Evolutionary conservation across 2,329 filamentous ascomycete genomes (phyloP), one percentile per base, ranked within the genome.

Genomic region (Thyridium curvatum): DNA sequence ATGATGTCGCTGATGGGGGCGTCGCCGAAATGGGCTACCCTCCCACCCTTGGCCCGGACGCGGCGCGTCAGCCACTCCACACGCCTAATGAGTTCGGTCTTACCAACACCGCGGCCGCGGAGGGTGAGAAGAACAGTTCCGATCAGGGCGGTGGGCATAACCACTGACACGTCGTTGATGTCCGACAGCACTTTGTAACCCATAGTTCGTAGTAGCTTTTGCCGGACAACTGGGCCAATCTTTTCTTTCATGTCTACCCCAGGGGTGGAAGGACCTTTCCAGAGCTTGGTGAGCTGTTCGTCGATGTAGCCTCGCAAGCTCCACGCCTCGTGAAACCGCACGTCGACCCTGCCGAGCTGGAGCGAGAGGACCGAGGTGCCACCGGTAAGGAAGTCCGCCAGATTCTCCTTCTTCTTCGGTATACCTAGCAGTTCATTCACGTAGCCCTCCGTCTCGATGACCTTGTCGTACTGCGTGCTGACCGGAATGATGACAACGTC

Each of bases 391-490:
- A 98, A 94, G 52, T 94, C 87, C 28, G 82, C 77, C 30, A 98
- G 66, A 45, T 95, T 96, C 56, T 98, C 93, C 57, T 95, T 94
- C 53, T 87, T 87, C 62, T 98, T 98, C 0, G 93, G 93, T 45
- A 94, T 83, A 3, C 93, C 93, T 1, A 98, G 74, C 3, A 98
- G 75, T 60, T 98, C 93, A 28, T 82, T 93, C 33, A 97, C 91
- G 54, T 98, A 98, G 5, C 89, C 93, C 61, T 95, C 89, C 1
- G 94, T 95, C 61, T 98, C 93, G 43, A 98, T 94, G 40, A 98
- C 93, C 57, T 97, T 98, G 69, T 98, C 93, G 56, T 98, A 98
- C 58, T 98, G 93, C 1, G 90, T 96, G 59, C 86, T 94, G 34
- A 98, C 93, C 0, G 93, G 93, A 51, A 91, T 95, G 38, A 98